Evolutionary conservation across 495 filamentous ascomycete species (phyloP).

Genomic region (Neurospora sp.): DNA sequence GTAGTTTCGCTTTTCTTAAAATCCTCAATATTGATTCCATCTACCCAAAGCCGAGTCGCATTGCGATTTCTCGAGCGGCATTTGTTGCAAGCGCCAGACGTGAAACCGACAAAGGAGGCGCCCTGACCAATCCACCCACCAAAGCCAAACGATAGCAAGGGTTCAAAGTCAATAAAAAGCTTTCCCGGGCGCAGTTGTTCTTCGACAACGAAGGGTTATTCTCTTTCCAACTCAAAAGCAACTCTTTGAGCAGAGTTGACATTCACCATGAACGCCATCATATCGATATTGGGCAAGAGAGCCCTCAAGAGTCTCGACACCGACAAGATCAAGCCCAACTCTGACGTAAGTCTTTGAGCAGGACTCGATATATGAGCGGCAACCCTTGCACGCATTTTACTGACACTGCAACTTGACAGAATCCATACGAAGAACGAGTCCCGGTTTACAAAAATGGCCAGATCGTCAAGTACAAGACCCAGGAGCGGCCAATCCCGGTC

Average conservation of each 20-base stretch:
- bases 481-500: constrained; percentile 56
- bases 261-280: constrained; percentile 13
- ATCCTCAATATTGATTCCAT: neutral
- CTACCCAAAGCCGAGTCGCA: neutral
- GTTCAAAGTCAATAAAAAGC: neutral
- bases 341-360: constrained; percentile 40
- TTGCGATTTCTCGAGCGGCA: neutral
- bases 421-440: constrained; percentile 67
- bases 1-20: neutral
- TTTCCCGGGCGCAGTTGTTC: neutral
- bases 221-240: neutral
- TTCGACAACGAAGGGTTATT: neutral
- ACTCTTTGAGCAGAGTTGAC: neutral
- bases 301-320: constrained; percentile 54
- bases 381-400: neutral
- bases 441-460: constrained; percentile 53
- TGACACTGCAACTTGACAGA: constrained; percentile 24
- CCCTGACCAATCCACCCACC: constrained; percentile 8
- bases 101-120: constrained; percentile 15
- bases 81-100: constrained; percentile 3
- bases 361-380: neutral
- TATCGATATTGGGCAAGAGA: constrained; percentile 51
- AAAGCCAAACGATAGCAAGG: neutral
- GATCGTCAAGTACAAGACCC: constrained; percentile 50
- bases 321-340: constrained; percentile 63